A percentile compares a stretch with the other conserved stretches of the same genome.
Conservation (phyloP, 306 rosid genomes). For the Alnus rubra region DNA sequence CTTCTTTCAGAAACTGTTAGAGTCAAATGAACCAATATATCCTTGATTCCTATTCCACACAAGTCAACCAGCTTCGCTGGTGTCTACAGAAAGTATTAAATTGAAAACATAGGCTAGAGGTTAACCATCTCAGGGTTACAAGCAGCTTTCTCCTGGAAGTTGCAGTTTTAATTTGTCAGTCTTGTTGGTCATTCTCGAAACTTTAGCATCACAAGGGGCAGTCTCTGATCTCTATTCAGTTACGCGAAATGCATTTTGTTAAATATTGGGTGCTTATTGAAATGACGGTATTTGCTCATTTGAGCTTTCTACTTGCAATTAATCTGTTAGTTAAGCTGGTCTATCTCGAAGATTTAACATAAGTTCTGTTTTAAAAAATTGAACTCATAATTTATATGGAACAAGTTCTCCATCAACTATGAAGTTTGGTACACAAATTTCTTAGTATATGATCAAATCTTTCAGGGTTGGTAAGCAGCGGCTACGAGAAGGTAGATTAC, state of each 20-base stretch:
- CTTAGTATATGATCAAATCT: slow-evolving; percentile 23
- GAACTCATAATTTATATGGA: not conserved
- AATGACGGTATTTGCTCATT: not conserved
- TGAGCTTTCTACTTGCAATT: slow-evolving; percentile 16
- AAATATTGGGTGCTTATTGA: not conserved
- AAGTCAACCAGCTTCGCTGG: not conserved
- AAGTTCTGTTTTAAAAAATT: not conserved
- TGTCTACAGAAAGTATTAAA: not conserved
- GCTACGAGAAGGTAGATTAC: slow-evolving; percentile 63
- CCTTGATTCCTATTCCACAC: slow-evolving; percentile 10
- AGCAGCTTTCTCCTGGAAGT: not conserved
- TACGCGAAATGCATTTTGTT: not conserved
- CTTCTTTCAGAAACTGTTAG: not conserved
- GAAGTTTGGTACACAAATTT: slow-evolving; percentile 9
- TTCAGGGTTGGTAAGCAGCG: slow-evolving; percentile 76
- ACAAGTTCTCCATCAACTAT: not conserved
- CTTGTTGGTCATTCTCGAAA: not conserved
- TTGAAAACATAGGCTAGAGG: not conserved
- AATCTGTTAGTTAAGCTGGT: slow-evolving; percentile 3
- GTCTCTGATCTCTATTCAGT: not conserved
- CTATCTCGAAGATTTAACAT: not conserved
- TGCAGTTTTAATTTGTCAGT: not conserved
- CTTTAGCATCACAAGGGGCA: not conserved
- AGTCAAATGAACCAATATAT: not conserved
- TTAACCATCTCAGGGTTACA: not conserved